Evolutionary conservation across 208 protist species (phyloP), one percentile per base, ranked within the genome.

Genomic region (Wallacemonas sp.): DNA sequence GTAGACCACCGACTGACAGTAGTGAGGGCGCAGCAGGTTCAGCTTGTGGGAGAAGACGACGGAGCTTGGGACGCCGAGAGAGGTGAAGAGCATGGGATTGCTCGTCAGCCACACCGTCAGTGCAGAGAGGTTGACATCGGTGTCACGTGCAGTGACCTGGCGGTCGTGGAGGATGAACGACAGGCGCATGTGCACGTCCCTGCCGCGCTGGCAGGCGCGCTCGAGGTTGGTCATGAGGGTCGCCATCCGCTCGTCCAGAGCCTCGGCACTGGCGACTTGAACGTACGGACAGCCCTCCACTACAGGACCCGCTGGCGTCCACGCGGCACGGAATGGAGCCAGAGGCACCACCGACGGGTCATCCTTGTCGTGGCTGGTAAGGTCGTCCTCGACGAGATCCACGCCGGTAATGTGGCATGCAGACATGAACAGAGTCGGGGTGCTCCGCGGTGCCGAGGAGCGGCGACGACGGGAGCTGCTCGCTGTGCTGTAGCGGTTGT

Each of bases 221-320:
- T 29, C 61, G 21, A 72, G 39, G 38, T 60, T 43, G 6, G 17
- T n/a, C 6, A 65, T 56, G n/a, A 86, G 32, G 12, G 52, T 41
- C 6, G 29, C 61, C 2, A 78, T 9, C 24, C 76, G 48, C 11
- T 64, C 58, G 36, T 39, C 33, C 36, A 86, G 72, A 12, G 75
- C 54, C 6, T 57, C 61, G 0, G 55, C 34, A 5, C 61, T 72
- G 11, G 36, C 48, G 52, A 81, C 44, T 0, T 19, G 33, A 12
- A 74, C 52, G 75, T 78, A 81, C 19, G 52, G 57, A 6, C 71
- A 76, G 5, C 75, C 80, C 8, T 70, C 49, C 49, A 81, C 72
- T 6, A 86, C 66, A 1, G 80, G 75, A 21, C 80, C 80, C 2
- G 75, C 75, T 12, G 80, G 70, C 26, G 80, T 86, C 80, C 80